Percentiles rank a stretch among this genome's conserved stretches.
phyloP scores from a whole-genome alignment of 2,329 filamentous ascomycete species.

The Furcasterigmium furcatum region DNA sequence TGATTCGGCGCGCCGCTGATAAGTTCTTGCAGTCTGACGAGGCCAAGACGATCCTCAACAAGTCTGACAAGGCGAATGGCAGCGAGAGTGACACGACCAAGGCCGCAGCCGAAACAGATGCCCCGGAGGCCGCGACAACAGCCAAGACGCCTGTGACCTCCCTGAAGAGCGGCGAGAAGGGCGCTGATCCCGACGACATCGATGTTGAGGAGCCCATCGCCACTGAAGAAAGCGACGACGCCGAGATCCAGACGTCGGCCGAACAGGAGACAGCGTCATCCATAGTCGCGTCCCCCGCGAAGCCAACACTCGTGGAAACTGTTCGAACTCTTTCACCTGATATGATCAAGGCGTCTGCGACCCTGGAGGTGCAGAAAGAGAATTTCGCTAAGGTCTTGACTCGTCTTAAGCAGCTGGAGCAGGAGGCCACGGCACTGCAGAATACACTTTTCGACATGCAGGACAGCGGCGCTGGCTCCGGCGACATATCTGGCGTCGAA shows the following conservation, averaged over 20 bases:
- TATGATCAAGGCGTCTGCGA: conserved; percentile 8
- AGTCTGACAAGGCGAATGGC: not conserved
- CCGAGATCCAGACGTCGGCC: not conserved
- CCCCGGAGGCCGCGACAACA: not conserved
- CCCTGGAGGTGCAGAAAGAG: conserved; percentile 23
- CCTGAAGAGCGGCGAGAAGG: not conserved
- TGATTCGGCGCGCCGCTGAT: conserved; percentile 46
- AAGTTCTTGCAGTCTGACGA: conserved; percentile 43
- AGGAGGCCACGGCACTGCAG: conserved; percentile 21
- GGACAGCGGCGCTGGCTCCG: conserved; percentile 1
- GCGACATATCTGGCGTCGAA: not conserved
- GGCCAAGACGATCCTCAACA: conserved; percentile 9
- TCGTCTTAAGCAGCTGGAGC: conserved; percentile 27
- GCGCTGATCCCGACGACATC: conserved; percentile 42
- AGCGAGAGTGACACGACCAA: not conserved
- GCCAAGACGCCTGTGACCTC: not conserved
- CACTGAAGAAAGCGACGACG: conserved; percentile 22
- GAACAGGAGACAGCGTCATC: conserved; percentile 1
- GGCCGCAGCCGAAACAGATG: not conserved
- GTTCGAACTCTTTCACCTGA: conserved; percentile 2
- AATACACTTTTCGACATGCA: conserved; percentile 25
- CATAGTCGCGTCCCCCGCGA: not conserved
- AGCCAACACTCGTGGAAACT: conserved; percentile 8
- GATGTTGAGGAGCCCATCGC: conserved; percentile 37
- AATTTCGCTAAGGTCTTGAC: conserved; percentile 28